Base-by-base conservation (phyloP, 495 filamentous ascomycete genomes). In the Penicillium waksmanii region DNA sequence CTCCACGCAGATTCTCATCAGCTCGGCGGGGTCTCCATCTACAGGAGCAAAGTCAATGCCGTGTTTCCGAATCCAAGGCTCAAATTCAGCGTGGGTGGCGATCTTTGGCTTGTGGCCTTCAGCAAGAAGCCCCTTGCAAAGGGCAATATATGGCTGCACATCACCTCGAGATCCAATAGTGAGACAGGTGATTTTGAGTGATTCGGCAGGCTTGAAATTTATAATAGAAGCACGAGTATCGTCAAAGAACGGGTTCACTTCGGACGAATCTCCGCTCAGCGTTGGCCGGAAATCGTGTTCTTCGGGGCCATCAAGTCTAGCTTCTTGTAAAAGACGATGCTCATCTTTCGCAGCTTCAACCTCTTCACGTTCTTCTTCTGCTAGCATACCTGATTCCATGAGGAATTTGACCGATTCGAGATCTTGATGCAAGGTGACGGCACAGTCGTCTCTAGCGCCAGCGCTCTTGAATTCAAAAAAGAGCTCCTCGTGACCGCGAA, bases 111-210 rank as follows among this genome's bases (percentile, higher is more conserved):
- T 85, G 66, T 98, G 96, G 5, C 95, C 95, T 62, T 98, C 94
- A 1, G 87, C 87, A 42, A 96, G 75, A 10, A 98, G 77, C 3
- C 90, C 90, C 71, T 96, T 96, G 77, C 95, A 98, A 15, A 98
- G 79, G 5, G 96, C 92, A 70, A 98, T 98, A 68, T 97, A 98
- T 1, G 95, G 95, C 63, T 98, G 95, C 8, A 98, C 95, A 71
- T 98, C 95, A 23, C 95, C 95, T 31, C 95, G 84, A 3, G 94
- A 97, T 23, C 95, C 95, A 58, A 98, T 98, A 0, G 95, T 98
- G 33, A 98, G 75, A 68, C 95, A 98, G 0, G 93, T 96, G 51
- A 98, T 87, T n/a, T 80, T 83, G 67, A 98, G 74, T 9, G 93
- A 82, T 64, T 94, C 84, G 6, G 84, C 76, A 0, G 95, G 95